phyloP scores from a whole-genome alignment of 495 filamentous ascomycete species.

The Xylaria castorea region DNA sequence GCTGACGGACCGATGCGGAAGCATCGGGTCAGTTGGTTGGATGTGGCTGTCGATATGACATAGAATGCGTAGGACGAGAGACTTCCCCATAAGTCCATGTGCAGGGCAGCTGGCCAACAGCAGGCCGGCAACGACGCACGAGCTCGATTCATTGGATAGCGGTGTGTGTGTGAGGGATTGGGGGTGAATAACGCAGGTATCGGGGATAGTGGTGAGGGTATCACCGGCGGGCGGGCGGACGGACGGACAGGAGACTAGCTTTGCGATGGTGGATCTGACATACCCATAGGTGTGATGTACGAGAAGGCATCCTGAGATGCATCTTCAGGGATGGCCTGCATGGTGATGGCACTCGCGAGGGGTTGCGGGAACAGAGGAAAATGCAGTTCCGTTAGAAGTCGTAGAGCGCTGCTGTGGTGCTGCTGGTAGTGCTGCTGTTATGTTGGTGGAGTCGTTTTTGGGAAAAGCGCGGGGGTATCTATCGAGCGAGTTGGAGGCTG shows the following conservation, averaged over 20 bases:
- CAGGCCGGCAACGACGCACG: conserved; percentile 47
- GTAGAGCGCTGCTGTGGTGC: not conserved
- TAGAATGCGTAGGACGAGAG: conserved; percentile 26
- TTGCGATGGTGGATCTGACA: conserved; percentile 36
- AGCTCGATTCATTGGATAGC: conserved; percentile 55
- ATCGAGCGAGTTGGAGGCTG: conserved; percentile 1
- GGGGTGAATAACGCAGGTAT: conserved; percentile 31
- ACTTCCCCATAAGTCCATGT: conserved; percentile 39
- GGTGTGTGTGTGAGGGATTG: conserved; percentile 27
- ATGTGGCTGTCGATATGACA: conserved; percentile 15
- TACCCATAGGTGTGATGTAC: conserved; percentile 59
- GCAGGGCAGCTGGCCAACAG: conserved; percentile 47
- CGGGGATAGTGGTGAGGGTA: conserved; percentile 33
- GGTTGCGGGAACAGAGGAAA: not conserved
- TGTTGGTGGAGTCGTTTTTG: conserved; percentile 4
- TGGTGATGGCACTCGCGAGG: conserved; percentile 40
- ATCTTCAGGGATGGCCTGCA: conserved; percentile 54
- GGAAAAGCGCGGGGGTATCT: conserved; percentile 8
- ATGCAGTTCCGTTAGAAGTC: not conserved
- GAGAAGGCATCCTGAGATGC: conserved; percentile 40
- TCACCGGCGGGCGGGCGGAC: conserved; percentile 11
- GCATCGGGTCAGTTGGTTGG: conserved; percentile 20
- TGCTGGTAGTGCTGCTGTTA: not conserved
- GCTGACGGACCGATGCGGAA: conserved; percentile 13
- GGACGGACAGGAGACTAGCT: not conserved